Conservation (phyloP, 2,329 filamentous ascomycete genomes). For the Botrytis pseudocinerea region DNA sequence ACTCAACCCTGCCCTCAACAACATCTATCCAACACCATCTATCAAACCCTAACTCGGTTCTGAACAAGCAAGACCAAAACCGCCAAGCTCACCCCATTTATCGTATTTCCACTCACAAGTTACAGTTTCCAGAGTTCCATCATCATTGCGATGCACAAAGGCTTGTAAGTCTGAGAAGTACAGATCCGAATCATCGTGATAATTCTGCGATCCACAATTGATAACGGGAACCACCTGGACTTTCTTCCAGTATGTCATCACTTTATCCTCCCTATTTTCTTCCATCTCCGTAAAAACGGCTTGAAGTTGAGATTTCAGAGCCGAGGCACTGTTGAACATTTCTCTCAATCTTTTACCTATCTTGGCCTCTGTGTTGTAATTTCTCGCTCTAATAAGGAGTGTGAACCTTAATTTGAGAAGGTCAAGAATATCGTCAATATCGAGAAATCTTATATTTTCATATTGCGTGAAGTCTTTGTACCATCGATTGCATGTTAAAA, state of each 20-base stretch:
- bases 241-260: background rate
- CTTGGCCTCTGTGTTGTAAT: too few relatives aligned
- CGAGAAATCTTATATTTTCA: background rate
- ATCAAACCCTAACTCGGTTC: background rate
- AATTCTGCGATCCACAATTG: accelerated
- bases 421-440: background rate
- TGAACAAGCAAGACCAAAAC: background rate
- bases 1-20: background rate
- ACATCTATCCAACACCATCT: background rate
- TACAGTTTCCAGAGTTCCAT: background rate
- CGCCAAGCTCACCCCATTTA: accelerated
- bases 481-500: background rate
- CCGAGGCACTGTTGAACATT: too few relatives aligned
- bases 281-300: too few relatives aligned
- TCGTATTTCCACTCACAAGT: background rate
- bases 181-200: too few relatives aligned
- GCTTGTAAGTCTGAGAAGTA: accelerated
- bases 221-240: background rate
- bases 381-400: too few relatives aligned
- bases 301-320: too few relatives aligned
- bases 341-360: too few relatives aligned
- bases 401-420: too few relatives aligned
- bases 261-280: too few relatives aligned
- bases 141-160: background rate
- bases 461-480: too few relatives aligned